Conservation (phyloP, 495 filamentous ascomycete genomes). For the Sporormia fimetaria region DNA sequence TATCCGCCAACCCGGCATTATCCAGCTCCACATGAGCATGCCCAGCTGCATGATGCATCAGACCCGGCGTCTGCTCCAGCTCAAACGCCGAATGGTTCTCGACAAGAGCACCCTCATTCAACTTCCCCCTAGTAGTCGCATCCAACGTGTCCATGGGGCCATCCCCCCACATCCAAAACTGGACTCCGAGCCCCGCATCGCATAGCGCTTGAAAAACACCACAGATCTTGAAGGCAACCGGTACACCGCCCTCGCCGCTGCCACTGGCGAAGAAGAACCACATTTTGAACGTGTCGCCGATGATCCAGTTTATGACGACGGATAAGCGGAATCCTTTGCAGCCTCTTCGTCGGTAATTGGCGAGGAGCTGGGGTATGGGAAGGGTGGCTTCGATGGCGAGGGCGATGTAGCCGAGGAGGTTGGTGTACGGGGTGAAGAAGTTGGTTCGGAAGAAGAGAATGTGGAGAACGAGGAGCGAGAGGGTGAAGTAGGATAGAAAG, state of each 20-base stretch:
- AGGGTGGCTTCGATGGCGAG: slow-evolving; percentile 81
- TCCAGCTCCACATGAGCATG: too few relatives aligned
- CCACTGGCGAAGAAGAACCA: slow-evolving; percentile 55
- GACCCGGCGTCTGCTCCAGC: too few relatives aligned
- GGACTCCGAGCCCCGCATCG: slow-evolving; percentile 70
- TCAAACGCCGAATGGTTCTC: too few relatives aligned
- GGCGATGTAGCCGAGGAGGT: slow-evolving; percentile 67
- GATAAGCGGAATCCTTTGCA: slow-evolving; percentile 85
- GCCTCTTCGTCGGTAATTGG: slow-evolving; percentile 64
- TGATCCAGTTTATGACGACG: slow-evolving; percentile 76
- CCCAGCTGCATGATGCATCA: too few relatives aligned
- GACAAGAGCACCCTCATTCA: too few relatives aligned
- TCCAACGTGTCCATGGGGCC: too few relatives aligned
- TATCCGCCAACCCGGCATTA: too few relatives aligned
- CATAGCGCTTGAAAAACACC: slow-evolving; percentile 84
- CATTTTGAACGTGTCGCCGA: slow-evolving; percentile 93
- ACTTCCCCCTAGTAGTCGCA: too few relatives aligned
- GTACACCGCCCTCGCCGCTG: slow-evolving; percentile 57
- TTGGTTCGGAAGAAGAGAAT: slow-evolving; percentile 54
- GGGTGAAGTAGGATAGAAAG: slow-evolving; percentile 63
- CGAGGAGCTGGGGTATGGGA: slow-evolving; percentile 76
- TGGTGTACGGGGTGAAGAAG: slow-evolving; percentile 54
- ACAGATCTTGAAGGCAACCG: slow-evolving; percentile 81
- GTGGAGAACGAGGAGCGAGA: slow-evolving; percentile 55
- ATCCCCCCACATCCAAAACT: slow-evolving; percentile 74